Evolutionary conservation across 2,329 filamentous ascomycete genomes (phyloP).

Genomic region (Blumeria graminis): DNA sequence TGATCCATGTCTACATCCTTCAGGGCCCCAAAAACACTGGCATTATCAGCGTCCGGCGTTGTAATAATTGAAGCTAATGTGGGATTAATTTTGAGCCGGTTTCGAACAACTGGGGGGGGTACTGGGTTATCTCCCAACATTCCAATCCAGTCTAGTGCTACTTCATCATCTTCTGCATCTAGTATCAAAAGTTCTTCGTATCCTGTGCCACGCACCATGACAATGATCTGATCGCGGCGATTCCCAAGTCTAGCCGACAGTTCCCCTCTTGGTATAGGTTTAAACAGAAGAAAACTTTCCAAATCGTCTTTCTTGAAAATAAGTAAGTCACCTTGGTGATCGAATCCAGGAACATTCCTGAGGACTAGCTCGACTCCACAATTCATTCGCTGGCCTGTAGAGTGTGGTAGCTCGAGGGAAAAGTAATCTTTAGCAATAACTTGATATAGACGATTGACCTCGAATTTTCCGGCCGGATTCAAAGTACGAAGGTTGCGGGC

Average conservation of each 20-base stretch:
- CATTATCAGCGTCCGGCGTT: slow-evolving; percentile 4
- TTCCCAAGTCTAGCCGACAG: slow-evolving; percentile 66
- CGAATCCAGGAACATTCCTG: slow-evolving; percentile 50
- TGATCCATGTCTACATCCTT: slow-evolving; percentile 4
- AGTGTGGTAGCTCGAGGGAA: slow-evolving; percentile 62
- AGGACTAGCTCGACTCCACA: slow-evolving; percentile 74
- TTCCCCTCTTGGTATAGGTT: slow-evolving; percentile 49
- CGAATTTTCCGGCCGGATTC: slow-evolving; percentile 41
- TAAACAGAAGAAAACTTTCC: slow-evolving; percentile 64
- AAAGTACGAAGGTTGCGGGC: slow-evolving; percentile 60
- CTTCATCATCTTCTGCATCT: slow-evolving; percentile 33
- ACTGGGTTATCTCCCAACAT: slow-evolving; percentile 49
- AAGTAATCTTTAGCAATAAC: slow-evolving; percentile 84
- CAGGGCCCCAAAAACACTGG: slow-evolving; percentile 4
- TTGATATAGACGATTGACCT: slow-evolving; percentile 52
- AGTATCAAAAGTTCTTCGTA: slow-evolving; percentile 78
- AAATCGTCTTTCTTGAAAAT: slow-evolving; percentile 69
- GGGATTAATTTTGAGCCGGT: slow-evolving; percentile 11
- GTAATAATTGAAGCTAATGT: slow-evolving; percentile 5
- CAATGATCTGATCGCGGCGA: slow-evolving; percentile 42
- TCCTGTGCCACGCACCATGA: slow-evolving; percentile 58
- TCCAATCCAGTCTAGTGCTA: slow-evolving; percentile 60
- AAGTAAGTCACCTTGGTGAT: slow-evolving; percentile 59
- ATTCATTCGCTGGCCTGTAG: slow-evolving; percentile 69
- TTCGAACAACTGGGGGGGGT: slow-evolving; percentile 20